phyloP scores from a whole-genome alignment of 2,329 filamentous ascomycete genomes.

The Ophiostoma quercus region DNA sequence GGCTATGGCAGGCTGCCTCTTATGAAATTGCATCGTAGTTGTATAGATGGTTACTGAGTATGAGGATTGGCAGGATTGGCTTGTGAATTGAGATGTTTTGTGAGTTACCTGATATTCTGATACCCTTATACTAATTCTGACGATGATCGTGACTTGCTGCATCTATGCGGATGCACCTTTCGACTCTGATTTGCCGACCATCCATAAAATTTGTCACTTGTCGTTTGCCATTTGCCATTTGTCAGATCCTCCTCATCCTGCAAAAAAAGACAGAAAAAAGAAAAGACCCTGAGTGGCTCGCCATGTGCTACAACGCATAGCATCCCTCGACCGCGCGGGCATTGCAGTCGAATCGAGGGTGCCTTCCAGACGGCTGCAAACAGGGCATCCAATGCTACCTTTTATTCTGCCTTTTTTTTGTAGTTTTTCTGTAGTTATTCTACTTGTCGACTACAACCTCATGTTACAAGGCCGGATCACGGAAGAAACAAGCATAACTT shows the following conservation, averaged over 20 bases:
- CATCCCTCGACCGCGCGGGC: background rate
- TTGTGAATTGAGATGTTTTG: background rate
- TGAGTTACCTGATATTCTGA: no score
- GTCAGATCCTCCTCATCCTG: no score
- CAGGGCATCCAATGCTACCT: constrained; percentile 1
- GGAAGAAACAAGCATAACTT: constrained; percentile 3
- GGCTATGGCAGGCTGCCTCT: constrained; percentile 6
- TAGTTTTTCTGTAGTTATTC: background rate
- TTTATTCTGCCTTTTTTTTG: background rate
- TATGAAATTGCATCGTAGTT: background rate
- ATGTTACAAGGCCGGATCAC: background rate
- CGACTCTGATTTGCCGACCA: background rate
- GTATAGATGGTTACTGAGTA: background rate
- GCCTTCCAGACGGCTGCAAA: background rate
- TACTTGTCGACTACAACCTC: background rate
- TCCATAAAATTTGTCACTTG: no score
- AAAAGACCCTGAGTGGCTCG: background rate
- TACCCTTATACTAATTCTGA: no score
- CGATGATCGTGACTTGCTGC: no score
- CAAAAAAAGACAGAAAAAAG: no score
- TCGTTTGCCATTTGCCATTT: no score
- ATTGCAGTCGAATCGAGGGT: constrained; percentile 6
- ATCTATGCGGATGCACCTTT: background rate
- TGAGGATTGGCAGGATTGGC: background rate
- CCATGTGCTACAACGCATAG: background rate